Conservation (phyloP, 306 rosid species). For the Trichosanthes truncata region DNA sequence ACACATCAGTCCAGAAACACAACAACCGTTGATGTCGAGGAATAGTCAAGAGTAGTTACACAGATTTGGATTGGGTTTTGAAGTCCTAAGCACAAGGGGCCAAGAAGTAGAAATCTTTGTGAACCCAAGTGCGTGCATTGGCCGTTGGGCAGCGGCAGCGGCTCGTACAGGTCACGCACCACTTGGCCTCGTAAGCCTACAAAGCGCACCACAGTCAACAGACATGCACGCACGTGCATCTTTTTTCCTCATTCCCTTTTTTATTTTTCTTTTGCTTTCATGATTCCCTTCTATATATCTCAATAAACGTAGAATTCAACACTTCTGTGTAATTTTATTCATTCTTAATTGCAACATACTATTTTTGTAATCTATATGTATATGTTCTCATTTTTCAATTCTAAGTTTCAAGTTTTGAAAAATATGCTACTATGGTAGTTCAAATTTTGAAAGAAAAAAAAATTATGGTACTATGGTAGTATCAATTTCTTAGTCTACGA, state of each 20-base stretch:
- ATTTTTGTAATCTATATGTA: background rate
- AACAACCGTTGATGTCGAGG: background rate
- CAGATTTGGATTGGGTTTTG: background rate
- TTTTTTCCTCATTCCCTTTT: background rate
- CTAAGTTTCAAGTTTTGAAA: background rate
- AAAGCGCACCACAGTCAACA: background rate
- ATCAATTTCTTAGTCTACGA: too few relatives aligned
- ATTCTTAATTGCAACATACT: background rate
- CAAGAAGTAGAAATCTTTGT: background rate
- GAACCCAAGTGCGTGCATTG: conserved; percentile 1
- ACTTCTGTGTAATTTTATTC: background rate
- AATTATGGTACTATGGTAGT: too few relatives aligned
- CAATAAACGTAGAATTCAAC: background rate
- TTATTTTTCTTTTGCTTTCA: background rate
- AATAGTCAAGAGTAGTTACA: background rate
- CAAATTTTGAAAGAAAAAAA: background rate
- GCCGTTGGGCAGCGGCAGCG: conserved; percentile 5
- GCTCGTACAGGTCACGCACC: conserved; percentile 9
- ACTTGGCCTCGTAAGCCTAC: background rate
- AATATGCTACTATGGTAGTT: too few relatives aligned
- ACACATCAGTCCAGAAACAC: too few relatives aligned
- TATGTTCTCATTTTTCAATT: background rate
- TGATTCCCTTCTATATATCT: background rate
- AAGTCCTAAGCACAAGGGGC: background rate
- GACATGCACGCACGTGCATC: background rate